Evolutionary conservation across 2,329 filamentous ascomycete species (phyloP).

Genomic region (Colletotrichum melonis): DNA sequence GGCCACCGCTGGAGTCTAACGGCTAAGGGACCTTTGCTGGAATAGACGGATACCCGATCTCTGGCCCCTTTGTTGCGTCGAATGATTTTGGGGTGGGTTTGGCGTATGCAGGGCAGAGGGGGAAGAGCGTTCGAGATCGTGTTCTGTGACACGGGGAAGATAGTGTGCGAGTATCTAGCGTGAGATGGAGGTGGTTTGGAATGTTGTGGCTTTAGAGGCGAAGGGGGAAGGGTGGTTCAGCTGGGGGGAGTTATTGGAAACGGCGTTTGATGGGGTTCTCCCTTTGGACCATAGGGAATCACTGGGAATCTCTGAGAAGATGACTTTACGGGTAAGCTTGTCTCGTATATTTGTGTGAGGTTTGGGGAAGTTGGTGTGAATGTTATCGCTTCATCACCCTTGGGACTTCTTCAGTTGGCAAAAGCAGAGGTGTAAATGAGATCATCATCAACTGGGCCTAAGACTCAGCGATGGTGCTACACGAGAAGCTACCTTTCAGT

Average conservation of each 20-base stretch:
- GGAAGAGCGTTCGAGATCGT: not conserved
- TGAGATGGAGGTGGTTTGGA: not conserved
- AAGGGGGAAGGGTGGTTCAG: not conserved
- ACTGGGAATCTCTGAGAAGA: not conserved
- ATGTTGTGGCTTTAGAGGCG: not conserved
- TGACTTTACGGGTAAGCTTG: not conserved
- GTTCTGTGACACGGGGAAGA: not conserved
- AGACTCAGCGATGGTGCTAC: too few species aligned
- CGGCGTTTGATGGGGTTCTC: not conserved
- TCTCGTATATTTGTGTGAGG: not conserved
- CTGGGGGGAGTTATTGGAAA: not conserved
- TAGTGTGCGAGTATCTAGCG: not conserved
- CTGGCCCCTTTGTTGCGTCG: not conserved
- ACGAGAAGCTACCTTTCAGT: not conserved
- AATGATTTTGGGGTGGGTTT: not conserved
- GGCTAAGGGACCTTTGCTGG: not conserved
- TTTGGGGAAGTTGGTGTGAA: not conserved
- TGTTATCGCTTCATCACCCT: not conserved
- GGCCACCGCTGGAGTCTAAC: not conserved
- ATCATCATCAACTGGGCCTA: too few species aligned
- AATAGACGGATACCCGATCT: not conserved
- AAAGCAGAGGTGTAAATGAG: too few species aligned
- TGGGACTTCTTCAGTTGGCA: not conserved
- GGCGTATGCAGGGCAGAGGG: not conserved
- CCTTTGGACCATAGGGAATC: not conserved